Percentiles rank a stretch among this genome's conserved stretches.
Conservation (phyloP, 2,329 filamentous ascomycete species). For the Malbranchea zuffiana region DNA sequence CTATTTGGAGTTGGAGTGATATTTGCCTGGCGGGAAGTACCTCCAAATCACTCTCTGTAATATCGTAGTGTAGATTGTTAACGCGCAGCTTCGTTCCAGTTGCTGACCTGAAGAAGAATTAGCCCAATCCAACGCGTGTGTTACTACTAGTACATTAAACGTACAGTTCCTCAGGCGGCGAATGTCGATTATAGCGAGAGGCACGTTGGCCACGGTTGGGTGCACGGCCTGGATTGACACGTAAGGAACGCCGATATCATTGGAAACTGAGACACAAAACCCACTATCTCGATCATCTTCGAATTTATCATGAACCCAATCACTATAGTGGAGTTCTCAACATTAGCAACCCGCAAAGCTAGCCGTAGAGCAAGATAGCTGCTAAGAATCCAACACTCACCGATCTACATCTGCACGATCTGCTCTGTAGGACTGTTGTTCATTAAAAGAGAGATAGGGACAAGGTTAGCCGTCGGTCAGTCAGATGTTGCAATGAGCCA, state of each 20-base stretch:
- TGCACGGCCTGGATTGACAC: slow-evolving; percentile 8
- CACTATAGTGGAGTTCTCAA: slow-evolving; percentile 39
- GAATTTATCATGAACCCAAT: slow-evolving; percentile 90
- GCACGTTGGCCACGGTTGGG: slow-evolving; percentile 7
- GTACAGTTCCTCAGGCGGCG: slow-evolving; percentile 24
- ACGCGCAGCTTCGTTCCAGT: slow-evolving; percentile 64
- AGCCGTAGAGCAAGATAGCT: neutral
- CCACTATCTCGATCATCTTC: slow-evolving; percentile 56
- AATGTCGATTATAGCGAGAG: slow-evolving; percentile 7
- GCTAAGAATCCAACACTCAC: slow-evolving; percentile 22
- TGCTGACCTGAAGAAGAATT: slow-evolving; percentile 13
- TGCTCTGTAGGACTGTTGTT: slow-evolving; percentile 36
- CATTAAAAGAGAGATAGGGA: slow-evolving; percentile 22
- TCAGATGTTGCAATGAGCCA: slow-evolving; percentile 5
- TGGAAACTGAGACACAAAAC: slow-evolving; percentile 19
- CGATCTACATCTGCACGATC: slow-evolving; percentile 38
- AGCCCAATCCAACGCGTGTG: neutral
- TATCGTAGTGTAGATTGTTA: slow-evolving; percentile 85
- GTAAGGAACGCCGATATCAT: slow-evolving; percentile 9
- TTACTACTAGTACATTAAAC: slow-evolving; percentile 9
- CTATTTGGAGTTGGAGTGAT: neutral
- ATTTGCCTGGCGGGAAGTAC: slow-evolving; percentile 36
- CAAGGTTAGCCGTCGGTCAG: slow-evolving; percentile 36
- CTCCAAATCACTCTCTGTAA: slow-evolving; percentile 72
- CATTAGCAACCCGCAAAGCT: neutral